Evolutionary conservation across 495 filamentous ascomycete species (phyloP), one percentile per base, ranked within the genome.

Genomic region (Tuber magnatum): DNA sequence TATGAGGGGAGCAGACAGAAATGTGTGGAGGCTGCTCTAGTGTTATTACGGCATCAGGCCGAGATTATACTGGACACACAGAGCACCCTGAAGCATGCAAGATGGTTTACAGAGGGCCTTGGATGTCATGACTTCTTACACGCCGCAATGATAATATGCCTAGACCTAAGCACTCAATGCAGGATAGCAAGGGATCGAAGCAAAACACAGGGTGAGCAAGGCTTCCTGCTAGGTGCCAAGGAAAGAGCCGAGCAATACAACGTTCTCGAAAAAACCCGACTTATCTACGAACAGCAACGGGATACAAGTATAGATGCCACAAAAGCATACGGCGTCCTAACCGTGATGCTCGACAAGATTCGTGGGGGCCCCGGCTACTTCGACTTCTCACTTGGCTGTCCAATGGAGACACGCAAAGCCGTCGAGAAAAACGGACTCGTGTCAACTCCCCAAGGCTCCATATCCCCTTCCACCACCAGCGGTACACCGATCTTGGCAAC

Each of bases 71-170:
- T 87, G 35, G 94, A 97, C 79, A 91, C 89, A 4, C 88, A 91
- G 80, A 89, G 91, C 3, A 24, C 83, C 94, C 61, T 88, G 91
- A 73, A 87, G 87, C 35, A 90, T 93, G 83, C 89, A 90, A 79
- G 93, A 88, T 87, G 92, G 82, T 89, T 94, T 71, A 93, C 89
- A 28, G 86, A 86, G 3, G 91, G 91, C 0, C 87, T 96, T 6
- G 92, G 93, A 28, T 91, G 90, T 70, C 86, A 88, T 39, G 94
- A 98, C 79, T 97, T 94, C 79, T 84, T 97, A 22, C 89, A 96
- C 28, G 93, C 92, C 1, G 91, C 92, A 3, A 97, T 97, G 93
- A 89, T 97, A 74, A 87, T 98, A 32, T 91, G 90, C 78, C 85
- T 97, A 43, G 93, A 96, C 76, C 85, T 97, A 46, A 80, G 78